phyloP scores from a whole-genome alignment of 2,329 filamentous ascomycete genomes.

The Diplodia corticola region DNA sequence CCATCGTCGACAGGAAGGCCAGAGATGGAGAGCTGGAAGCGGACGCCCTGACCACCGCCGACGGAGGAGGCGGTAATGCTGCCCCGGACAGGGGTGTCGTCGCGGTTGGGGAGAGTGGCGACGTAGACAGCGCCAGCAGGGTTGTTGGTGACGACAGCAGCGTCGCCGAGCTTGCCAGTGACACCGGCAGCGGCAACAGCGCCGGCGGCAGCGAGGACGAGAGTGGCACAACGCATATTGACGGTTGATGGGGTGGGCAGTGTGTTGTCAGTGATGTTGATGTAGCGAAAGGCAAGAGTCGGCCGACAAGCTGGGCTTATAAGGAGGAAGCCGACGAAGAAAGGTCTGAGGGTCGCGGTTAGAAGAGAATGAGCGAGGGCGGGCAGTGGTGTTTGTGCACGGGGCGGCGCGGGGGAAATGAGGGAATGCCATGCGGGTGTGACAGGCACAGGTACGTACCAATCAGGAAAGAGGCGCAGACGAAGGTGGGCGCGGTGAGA shows the following conservation, averaged over 20 bases:
- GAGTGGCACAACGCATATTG: constrained; percentile 25
- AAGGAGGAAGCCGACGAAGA: not conserved
- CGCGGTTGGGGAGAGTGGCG: constrained; percentile 39
- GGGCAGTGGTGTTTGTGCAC: not conserved
- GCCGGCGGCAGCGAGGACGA: constrained; percentile 31
- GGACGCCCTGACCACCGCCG: constrained; percentile 42
- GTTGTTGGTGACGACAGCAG: constrained; percentile 40
- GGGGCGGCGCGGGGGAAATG: constrained; percentile 8
- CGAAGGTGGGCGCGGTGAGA: not conserved
- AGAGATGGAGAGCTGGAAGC: constrained; percentile 42
- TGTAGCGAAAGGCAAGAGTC: not conserved
- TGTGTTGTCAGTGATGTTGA: not conserved
- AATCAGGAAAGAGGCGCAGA: not conserved
- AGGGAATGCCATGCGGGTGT: constrained; percentile 19
- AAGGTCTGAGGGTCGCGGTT: not conserved
- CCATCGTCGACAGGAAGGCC: constrained; percentile 45
- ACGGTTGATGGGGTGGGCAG: not conserved
- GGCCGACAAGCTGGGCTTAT: not conserved
- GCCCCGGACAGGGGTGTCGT: constrained; percentile 37
- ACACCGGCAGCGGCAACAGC: constrained; percentile 30
- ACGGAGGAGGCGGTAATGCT: constrained; percentile 36
- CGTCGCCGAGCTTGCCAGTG: constrained; percentile 31
- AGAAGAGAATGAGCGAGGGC: not conserved
- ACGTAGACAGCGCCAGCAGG: constrained; percentile 42
- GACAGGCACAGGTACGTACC: constrained; percentile 2